Base-by-base conservation (phyloP, 306 rosid genomes). In the Amphicarpaea edgeworthii region DNA sequence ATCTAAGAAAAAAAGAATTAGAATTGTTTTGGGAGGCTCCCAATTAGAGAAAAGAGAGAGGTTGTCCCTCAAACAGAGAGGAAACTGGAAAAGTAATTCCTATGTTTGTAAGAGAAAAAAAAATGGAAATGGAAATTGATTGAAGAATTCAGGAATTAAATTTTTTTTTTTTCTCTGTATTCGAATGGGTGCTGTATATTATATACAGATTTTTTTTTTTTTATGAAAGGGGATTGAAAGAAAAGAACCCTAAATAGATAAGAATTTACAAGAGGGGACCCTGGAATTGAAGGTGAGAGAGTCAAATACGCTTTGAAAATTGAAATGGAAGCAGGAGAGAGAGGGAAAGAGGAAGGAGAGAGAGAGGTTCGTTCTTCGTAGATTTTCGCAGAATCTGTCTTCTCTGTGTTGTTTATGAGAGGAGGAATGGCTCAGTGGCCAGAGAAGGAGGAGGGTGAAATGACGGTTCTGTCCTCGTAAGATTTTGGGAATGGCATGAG, bases 281-380 rank as follows among this genome's bases (percentile, higher is more conserved):
- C 85, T 70, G 61, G 43, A 0, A 40, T 60, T 16, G 12, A 20
- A 79, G 73, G 80, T 77, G 26, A 81, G 81, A 80, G 67, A 70
- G 87, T 83, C 89, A 85, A 86, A 88, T 74, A 86, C 78, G 92
- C 26, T 62, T 10, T 30, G 46, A 76, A 79, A 72, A n/a, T n/a
- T n/a, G 77, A 76, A 79, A 72, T 41, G 50, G 62, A 54, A 70
- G 20, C 46, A 75, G 81, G 81, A 88, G 81, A 37, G 65, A 73
- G 80, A 30, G 6, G 15, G 51, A 45, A 42, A 12, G 40, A 77
- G 70, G 70, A 37, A 60, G 60, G 86, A 78, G 46, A 26, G 65
- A 73, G 75, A 21, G 40, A 11, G 68, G 4, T 47, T 37, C 8
- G 11, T 66, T 26, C 45, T 49, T 62, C 3, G 66, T 32, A 17